A percentile compares a stretch with the other conserved stretches of the same genome.
phyloP scores from a whole-genome alignment of 1,284 basidiomycete genomes.

The Cryptococcus sp. region DNA sequence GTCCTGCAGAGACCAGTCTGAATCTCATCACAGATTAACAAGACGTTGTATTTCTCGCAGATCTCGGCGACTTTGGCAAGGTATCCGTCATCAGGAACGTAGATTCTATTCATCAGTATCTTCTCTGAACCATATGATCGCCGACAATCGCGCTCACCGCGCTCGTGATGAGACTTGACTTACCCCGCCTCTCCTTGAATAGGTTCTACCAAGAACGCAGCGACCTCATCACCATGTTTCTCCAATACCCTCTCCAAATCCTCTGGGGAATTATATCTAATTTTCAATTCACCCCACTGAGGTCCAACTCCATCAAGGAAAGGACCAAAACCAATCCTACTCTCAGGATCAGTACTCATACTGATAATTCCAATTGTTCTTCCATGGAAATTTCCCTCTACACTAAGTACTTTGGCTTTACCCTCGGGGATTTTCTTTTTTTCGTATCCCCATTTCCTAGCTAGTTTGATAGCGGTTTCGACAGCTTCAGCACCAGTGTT shows the following conservation, averaged over 20 bases:
- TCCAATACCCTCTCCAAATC: slow-evolving; percentile 81
- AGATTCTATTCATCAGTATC: slow-evolving; percentile 57
- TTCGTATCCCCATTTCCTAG: slow-evolving; percentile 86
- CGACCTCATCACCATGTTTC: slow-evolving; percentile 74
- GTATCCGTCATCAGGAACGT: slow-evolving; percentile 89
- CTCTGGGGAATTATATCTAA: slow-evolving; percentile 75
- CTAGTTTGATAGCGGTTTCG: slow-evolving; percentile 74
- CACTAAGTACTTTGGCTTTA: slow-evolving; percentile 82
- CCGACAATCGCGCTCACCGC: background rate
- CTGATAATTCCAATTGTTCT: slow-evolving; percentile 84
- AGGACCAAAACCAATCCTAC: slow-evolving; percentile 82
- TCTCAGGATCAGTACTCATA: slow-evolving; percentile 95
- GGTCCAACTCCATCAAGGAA: slow-evolving; percentile 85
- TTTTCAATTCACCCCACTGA: slow-evolving; percentile 52
- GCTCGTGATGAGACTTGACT: slow-evolving; percentile 33
- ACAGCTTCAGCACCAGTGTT: slow-evolving; percentile 99
- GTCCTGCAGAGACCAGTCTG: slow-evolving; percentile 64
- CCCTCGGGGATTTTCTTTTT: slow-evolving; percentile 79
- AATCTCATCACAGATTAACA: slow-evolving; percentile 96
- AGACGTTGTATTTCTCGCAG: slow-evolving; percentile 89
- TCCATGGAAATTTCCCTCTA: slow-evolving; percentile 92
- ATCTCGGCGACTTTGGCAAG: slow-evolving; percentile 69
- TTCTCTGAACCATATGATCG: no score
- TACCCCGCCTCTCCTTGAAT: slow-evolving; percentile 98
- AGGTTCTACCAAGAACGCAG: slow-evolving; percentile 93